Evolutionary conservation across 345 rosid species (phyloP).

Genomic region (Hevea brasiliensis): DNA sequence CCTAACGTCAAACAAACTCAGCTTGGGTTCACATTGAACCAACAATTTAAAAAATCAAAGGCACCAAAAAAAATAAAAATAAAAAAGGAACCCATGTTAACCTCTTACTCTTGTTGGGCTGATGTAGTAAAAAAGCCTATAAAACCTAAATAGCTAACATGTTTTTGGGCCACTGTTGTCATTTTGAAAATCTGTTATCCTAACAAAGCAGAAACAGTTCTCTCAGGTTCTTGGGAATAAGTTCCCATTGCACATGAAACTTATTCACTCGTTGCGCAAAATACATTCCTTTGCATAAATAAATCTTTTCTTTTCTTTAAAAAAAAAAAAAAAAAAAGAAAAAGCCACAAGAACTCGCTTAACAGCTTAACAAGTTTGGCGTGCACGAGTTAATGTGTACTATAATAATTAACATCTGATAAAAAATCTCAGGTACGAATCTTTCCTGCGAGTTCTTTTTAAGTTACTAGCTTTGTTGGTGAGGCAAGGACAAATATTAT

Average conservation of each 20-base stretch:
- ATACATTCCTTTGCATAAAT: neutral
- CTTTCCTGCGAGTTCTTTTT: neutral
- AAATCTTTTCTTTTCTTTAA: neutral
- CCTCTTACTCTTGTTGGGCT: no score
- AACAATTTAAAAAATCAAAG: no score
- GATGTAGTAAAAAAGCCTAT: neutral
- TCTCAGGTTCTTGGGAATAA: neutral
- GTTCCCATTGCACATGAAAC: neutral
- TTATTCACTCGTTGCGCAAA: neutral
- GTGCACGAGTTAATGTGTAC: conserved; percentile 11
- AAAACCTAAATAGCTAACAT: neutral
- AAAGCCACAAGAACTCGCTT: neutral
- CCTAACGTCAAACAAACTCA: no score
- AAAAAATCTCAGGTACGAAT: neutral
- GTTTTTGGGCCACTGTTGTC: neutral
- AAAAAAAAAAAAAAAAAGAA: no score
- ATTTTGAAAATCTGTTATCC: neutral
- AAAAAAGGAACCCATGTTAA: no score
- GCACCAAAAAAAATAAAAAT: no score
- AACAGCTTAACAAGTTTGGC: conserved; percentile 9
- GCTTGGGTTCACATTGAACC: no score
- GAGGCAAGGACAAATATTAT: no score
- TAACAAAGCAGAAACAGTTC: neutral
- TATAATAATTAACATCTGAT: neutral
- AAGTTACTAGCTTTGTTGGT: neutral